phyloP scores from a whole-genome alignment of 257 asterid genomes.

The Catharanthus roseus region DNA sequence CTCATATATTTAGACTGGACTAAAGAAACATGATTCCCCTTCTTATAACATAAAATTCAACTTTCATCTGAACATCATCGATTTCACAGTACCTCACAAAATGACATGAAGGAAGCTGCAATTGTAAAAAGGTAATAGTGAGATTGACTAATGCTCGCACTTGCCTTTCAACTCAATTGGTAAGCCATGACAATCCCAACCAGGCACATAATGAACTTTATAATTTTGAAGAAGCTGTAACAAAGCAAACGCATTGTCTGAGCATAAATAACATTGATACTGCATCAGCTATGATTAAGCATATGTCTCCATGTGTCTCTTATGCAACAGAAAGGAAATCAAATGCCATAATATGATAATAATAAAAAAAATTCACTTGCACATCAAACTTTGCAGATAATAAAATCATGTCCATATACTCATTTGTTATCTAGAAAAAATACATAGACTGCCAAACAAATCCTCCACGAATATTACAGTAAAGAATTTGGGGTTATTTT shows the following conservation, averaged over 20 bases:
- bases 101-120: not conserved
- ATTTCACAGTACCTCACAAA: not conserved
- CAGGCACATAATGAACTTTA: constrained; percentile 85
- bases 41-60: not conserved
- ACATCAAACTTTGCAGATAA: not conserved
- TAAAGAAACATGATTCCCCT: not conserved
- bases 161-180: constrained; percentile 98
- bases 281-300: not conserved
- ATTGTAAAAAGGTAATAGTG: not conserved
- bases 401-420: not conserved
- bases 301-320: not conserved
- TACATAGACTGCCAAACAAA: not conserved
- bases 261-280: constrained; percentile 9
- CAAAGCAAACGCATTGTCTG: constrained; percentile 17
- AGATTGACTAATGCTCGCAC: constrained; percentile 11
- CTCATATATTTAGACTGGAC: not conserved
- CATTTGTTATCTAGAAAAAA: not conserved
- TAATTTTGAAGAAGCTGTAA: constrained; percentile 86
- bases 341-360: not conserved
- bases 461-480: not conserved
- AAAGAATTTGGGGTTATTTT: not conserved
- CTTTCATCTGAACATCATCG: not conserved
- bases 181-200: constrained; percentile 99
- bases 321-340: not conserved
- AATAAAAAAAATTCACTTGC: not conserved